Evolutionary conservation across 73 alveolate species (phyloP).

Genomic region (Tetrahymena thermophila): DNA sequence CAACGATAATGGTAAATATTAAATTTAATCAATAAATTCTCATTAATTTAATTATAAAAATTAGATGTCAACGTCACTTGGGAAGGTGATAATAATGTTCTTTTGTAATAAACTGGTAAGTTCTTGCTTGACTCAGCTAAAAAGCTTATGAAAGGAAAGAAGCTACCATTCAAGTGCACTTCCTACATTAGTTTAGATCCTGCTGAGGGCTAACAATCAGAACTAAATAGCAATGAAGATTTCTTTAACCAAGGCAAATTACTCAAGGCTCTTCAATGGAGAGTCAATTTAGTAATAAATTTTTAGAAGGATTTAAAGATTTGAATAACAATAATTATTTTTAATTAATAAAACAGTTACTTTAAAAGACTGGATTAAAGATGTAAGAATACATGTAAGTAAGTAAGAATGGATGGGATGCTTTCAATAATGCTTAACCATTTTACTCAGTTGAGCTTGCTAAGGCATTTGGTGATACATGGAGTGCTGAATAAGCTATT

Average conservation of each 20-base stretch:
- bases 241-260: not conserved
- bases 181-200: not conserved
- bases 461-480: conserved; percentile 1
- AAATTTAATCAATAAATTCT: not conserved
- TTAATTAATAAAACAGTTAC: not conserved
- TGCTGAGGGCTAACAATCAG: not conserved
- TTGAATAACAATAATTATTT: not conserved
- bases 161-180: not conserved
- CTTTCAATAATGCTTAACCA: not conserved
- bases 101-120: conserved; percentile 58
- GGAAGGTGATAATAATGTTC: conserved; percentile 85
- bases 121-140: conserved; percentile 34
- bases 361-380: not conserved
- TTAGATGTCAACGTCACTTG: conserved; percentile 65
- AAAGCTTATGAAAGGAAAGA: conserved; percentile 23
- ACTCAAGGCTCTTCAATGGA: not conserved
- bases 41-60: not conserved
- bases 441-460: conserved; percentile 1
- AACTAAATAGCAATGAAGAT: not conserved
- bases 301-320: too few species aligned
- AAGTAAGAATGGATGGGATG: not conserved
- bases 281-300: not conserved
- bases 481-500: not conserved
- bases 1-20: conserved; percentile 3
- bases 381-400: conserved; percentile 1